Base-by-base conservation (phyloP, 139 green algal genomes). In the Penium margaritaceum region DNA sequence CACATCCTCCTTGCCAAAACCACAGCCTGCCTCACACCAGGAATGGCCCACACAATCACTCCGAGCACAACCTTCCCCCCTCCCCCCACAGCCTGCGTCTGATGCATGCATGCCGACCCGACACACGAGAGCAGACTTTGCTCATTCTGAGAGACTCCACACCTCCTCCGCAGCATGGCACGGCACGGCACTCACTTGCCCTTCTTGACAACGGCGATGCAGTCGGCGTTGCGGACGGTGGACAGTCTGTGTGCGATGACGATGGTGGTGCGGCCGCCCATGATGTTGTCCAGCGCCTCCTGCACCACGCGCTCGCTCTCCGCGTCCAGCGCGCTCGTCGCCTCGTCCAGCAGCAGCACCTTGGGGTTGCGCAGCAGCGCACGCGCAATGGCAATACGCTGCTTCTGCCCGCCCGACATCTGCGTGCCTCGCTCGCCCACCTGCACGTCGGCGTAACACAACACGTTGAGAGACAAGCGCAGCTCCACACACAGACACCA, bases 191-290 rank as follows among this genome's bases (percentile, higher is more conserved):
- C n/a, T n/a, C n/a, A n/a, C n/a, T n/a, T n/a, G n/a, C 67, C 74
- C 3, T 32, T 35, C 53, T 82, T 43, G 21, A 91, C 34, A 3
- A 97, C 91, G 1, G 88, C 88, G 54, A 97, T 97, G 34, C 41
- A 77, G 85, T 96, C 78, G 15, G 90, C 88, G 63, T 89, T 74
- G 24, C 85, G 79, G 64, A 96, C 89, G 43, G 91, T 97, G 69
- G 77, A 88, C 58, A 97, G 81, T 17, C 90, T 79, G 81, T 96
- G 91, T 2, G 91, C 91, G 46, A 97, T 87, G 46, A 97, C 86
- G 7, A 96, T 63, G 1, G 83, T 94, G n/a, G 91, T 97, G 58
- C 90, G 82, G 27, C 67, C 64, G 3, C 67, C 61, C 90, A 97
- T 91, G 1, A 95, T 76, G 14, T 2, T 43, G 60, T 91, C 87